Evolutionary conservation across 2,329 filamentous ascomycete genomes (phyloP).

Genomic region (Colletotrichum camelliae): DNA sequence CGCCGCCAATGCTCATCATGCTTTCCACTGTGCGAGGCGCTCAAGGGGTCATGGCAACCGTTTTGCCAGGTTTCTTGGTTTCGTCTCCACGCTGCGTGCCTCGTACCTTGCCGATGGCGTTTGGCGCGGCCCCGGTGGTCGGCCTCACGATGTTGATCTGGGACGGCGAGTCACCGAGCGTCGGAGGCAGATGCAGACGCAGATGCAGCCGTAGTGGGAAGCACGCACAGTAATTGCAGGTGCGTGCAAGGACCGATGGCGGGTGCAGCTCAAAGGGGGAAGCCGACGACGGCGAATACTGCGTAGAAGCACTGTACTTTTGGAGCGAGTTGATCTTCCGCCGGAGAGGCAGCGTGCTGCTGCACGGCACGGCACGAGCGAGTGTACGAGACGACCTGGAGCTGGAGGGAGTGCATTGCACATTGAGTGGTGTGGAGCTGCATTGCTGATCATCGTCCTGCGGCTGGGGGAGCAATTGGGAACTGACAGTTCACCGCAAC

Average conservation of each 20-base stretch:
- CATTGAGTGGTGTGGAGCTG: neutral
- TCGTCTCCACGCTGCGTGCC: neutral
- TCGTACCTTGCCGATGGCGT: neutral
- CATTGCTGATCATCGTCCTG: conserved; percentile 5
- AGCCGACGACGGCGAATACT: neutral
- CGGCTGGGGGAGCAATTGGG: neutral
- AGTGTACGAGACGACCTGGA: neutral
- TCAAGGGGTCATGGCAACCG: conserved; percentile 1
- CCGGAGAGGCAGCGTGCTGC: neutral
- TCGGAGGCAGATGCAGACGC: neutral
- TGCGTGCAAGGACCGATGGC: neutral
- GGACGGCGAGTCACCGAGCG: neutral
- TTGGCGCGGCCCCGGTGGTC: neutral
- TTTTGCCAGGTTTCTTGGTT: conserved; percentile 12
- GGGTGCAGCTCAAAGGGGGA: neutral
- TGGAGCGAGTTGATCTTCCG: neutral
- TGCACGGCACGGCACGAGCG: neutral
- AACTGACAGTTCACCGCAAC: neutral
- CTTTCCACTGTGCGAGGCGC: conserved; percentile 8
- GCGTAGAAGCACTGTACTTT: neutral
- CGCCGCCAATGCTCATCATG: neutral
- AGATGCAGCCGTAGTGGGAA: neutral
- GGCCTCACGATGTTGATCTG: neutral
- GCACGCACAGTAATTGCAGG: neutral
- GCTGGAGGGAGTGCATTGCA: neutral